These are phyloP conservation scores for Rubia tinctorum DNA, from an alignment of 305 asterid genomes.

Conservation along the genomic window DNA sequence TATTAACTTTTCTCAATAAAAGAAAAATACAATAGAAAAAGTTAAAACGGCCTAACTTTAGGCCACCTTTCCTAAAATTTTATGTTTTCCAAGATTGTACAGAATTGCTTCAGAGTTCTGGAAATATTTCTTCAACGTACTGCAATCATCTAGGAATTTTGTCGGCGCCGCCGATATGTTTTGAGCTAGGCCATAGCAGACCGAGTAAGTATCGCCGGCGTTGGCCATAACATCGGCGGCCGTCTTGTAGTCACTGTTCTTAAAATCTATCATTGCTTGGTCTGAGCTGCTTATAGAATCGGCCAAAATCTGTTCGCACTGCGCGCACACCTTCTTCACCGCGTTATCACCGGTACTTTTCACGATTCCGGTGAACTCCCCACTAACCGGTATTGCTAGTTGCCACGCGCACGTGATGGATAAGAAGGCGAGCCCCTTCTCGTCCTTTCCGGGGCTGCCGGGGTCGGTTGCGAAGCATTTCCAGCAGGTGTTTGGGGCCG, in stretches of 20 bases:
- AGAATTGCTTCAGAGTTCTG: no score
- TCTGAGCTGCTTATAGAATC: not conserved
- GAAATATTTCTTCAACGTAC: no score
- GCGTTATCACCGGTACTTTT: not conserved
- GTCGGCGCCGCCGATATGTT: not conserved
- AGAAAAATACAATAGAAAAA: no score
- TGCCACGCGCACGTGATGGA: not conserved
- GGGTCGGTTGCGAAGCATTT: not conserved
- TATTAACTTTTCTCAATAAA: no score
- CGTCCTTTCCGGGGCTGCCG: not conserved
- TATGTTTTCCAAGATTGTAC: no score
- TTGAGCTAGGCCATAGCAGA: not conserved
- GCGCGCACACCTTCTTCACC: not conserved
- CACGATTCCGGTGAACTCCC: not conserved
- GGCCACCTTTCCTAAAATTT: no score
- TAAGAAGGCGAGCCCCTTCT: not conserved
- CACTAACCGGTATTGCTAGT: no score
- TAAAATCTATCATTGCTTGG: not conserved
- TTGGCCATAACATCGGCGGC: not conserved
- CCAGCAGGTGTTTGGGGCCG: not conserved
- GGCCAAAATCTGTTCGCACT: not conserved
- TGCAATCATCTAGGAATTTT: no score
- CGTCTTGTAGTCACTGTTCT: rapidly evolving
- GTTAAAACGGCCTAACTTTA: no score
- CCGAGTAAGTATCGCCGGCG: not conserved